Evolutionary conservation across 257 asterid species (phyloP), one percentile per base, ranked within the genome.

Genomic region (Jaltomata sinuosa): DNA sequence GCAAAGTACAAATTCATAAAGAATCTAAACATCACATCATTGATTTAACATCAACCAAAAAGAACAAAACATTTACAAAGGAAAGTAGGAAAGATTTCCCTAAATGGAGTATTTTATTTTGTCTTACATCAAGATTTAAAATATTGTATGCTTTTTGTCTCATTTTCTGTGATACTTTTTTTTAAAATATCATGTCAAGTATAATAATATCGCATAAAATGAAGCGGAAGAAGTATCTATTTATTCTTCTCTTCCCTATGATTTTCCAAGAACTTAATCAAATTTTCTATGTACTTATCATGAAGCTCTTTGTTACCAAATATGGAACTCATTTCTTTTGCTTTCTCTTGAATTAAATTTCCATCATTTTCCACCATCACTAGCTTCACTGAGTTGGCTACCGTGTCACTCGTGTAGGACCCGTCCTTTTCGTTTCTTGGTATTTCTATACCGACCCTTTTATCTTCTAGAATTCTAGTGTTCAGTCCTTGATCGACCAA

Each of bases 401-500:
- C 96, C 0, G 89, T 78, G 3, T 77, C 80, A 12, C 95, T 64
- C 1, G 91, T 87, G 82, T 92, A 95, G 1, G 89, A 82, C n/a
- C 99, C 98, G 3, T 91, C 91, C 11, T 81, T 50, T 79, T 89
- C 90, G 8, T 90, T 64, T 82, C 95, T 91, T 0, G 89, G 90
- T 68, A 95, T 89, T 80, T 95, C 99, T 6, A 94, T 64, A 19
- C 97, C 99, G 1, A 92, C 91, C 16, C 84, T 82, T 88, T 92
- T 93, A 16, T 88, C 96, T 12, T 86, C 81, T 88, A 95, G 53
- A n/a, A 94, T 87, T 89, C 99, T 88, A 9, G 97, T 90, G 52
- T 92, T 95, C 85, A 91, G 49, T 80, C 99, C 99, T 61, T 95
- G 97, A 84, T 95, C 99, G 36, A 94, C 93, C 93, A 91, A 86